Evolutionary conservation across 2,329 filamentous ascomycete species (phyloP).

Genomic region (Lasiodiplodia gonubiensis): DNA sequence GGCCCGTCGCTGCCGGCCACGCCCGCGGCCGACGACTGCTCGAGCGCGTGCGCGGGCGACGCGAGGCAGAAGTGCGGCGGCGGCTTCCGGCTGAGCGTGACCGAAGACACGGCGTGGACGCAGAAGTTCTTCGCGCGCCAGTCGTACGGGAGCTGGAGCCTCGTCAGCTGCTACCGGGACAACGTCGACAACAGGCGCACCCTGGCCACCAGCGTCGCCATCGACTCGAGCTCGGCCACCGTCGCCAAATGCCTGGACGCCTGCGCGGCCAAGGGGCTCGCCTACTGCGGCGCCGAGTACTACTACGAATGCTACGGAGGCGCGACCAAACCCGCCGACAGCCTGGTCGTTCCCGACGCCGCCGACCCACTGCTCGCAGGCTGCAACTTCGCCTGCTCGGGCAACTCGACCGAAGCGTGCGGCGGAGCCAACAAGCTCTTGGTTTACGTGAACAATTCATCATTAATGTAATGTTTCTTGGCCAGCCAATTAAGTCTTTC

Average conservation of each 20-base stretch:
- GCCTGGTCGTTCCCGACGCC: neutral
- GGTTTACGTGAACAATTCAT: slow-evolving; percentile 16
- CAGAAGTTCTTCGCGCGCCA: slow-evolving; percentile 11
- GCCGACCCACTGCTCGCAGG: slow-evolving; percentile 10
- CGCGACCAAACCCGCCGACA: slow-evolving; percentile 33
- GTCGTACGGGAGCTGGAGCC: slow-evolving; percentile 12
- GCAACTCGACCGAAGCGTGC: slow-evolving; percentile 22
- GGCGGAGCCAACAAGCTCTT: slow-evolving; percentile 9
- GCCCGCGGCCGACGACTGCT: neutral
- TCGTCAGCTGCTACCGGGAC: slow-evolving; percentile 18
- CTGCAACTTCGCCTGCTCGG: slow-evolving; percentile 16
- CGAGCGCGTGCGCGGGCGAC: slow-evolving; percentile 9
- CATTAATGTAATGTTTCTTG: neutral
- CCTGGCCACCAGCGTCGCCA: neutral
- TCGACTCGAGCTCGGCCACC: neutral
- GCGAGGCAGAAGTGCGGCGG: slow-evolving; percentile 10
- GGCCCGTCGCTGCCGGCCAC: slow-evolving; percentile 38
- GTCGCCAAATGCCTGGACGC: slow-evolving; percentile 19
- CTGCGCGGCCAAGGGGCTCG: slow-evolving; percentile 31
- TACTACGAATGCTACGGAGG: slow-evolving; percentile 44
- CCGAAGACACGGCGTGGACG: slow-evolving; percentile 15
- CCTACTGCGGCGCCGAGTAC: slow-evolving; percentile 39
- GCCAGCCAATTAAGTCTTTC: neutral
- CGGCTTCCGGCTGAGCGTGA: slow-evolving; percentile 16
- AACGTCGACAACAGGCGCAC: slow-evolving; percentile 1